Evolutionary conservation across 1,284 basidiomycete genomes (phyloP).

Genomic region (Paramarasmius palmivorus): DNA sequence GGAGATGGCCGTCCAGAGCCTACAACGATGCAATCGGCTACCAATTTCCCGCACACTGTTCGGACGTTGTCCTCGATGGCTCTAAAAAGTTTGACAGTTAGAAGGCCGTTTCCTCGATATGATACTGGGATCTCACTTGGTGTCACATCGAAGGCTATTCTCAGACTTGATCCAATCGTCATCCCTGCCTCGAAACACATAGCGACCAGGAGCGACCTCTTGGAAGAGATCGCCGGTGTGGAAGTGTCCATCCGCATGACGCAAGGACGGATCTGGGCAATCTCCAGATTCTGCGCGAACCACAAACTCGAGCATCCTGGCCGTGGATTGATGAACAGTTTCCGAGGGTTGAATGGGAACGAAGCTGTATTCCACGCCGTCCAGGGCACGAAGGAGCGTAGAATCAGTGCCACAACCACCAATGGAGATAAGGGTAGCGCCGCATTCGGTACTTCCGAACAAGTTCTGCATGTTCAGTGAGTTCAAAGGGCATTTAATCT

Average conservation of each 20-base stretch:
- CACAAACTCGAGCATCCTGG: conserved; percentile 61
- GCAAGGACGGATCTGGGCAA: conserved; percentile 62
- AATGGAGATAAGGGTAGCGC: conserved; percentile 59
- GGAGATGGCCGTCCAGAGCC: conserved; percentile 71
- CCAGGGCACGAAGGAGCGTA: conserved; percentile 52
- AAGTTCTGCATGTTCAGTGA: conserved; percentile 45
- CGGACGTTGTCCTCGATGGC: conserved; percentile 73
- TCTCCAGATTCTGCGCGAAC: conserved; percentile 63
- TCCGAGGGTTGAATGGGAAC: conserved; percentile 48
- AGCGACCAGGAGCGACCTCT: conserved; percentile 52
- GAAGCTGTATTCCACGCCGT: conserved; percentile 59
- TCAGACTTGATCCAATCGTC: conserved; percentile 82
- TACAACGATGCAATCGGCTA: conserved; percentile 70
- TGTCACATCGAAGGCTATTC: conserved; percentile 71
- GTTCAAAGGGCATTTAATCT: conserved; percentile 3
- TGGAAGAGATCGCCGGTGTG: conserved; percentile 77
- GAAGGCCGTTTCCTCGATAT: neutral
- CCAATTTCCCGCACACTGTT: conserved; percentile 53
- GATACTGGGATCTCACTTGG: conserved; percentile 44
- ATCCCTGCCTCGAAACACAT: conserved; percentile 64
- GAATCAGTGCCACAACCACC: conserved; percentile 45
- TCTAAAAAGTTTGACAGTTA: conserved; percentile 30
- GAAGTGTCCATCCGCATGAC: conserved; percentile 61
- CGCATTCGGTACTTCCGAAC: conserved; percentile 74
- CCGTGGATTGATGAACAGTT: conserved; percentile 49